Evolutionary conservation across 345 rosid genomes (phyloP), one percentile per base, ranked within the genome.

Genomic region (Mangifera indica): DNA sequence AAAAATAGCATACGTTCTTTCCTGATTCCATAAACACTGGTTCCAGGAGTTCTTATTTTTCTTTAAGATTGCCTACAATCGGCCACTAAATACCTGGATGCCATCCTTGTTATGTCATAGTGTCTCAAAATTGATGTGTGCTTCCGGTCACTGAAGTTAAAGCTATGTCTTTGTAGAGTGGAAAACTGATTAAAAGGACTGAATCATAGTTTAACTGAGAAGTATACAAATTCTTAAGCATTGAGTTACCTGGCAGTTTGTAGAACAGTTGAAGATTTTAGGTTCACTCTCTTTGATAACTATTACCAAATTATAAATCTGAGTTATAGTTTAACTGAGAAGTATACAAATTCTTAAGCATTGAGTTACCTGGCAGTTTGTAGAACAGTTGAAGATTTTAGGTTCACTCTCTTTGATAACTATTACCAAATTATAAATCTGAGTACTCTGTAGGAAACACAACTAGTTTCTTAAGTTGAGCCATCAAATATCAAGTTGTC

Each of bases 31-130:
- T 32, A 4, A 40, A 15, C 60, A 29, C 15, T 34, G 32, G 3
- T 40, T 67, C 40, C 22, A 22, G 6, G 37, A 56, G 37, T 42
- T 56, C 17, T 55, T 37, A 37, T 12, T 22, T 34, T 54, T 54
- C 13, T n/a, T 8, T 12, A 54, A 54, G 71, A 67, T 67, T 52
- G 48, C 48, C 17, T 20, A 20, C 22, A 67, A 67, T 52, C 15
- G 6, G 10, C 26, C 32, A 2, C 17, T 5, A 17, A 32, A 14
- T 45, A 44, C 13, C 66, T 62, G 21, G 17, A 40, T 62, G 25
- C 12, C 18, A 32, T 42, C 32, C 24, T 62, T 63, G 46, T 42
- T 45, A 22, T 14, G 5, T 63, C 24, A 11, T 3, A 24, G 22
- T 42, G 52, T 10, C 29, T 9, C n/a, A 11, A 45, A 45, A 8